Conservation (phyloP, 148 eudicot species). For the Vaccinium macrocarpon region DNA sequence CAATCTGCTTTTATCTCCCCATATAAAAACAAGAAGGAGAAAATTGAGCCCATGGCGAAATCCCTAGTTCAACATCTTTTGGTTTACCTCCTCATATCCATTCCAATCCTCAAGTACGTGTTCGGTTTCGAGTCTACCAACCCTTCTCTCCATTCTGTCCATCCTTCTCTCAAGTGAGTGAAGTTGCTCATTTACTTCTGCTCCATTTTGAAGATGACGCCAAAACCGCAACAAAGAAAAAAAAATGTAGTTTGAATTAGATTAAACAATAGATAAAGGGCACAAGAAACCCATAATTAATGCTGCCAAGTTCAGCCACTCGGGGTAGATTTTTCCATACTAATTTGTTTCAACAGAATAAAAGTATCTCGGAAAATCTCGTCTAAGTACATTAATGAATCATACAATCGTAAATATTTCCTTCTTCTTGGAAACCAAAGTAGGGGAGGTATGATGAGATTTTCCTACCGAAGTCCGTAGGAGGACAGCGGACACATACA, state of each 20-base stretch:
- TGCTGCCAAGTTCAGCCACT: background rate
- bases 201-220: background rate
- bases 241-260: background rate
- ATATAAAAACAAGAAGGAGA: background rate
- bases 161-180: background rate
- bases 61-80: background rate
- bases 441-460: background rate
- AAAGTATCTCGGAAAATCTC: background rate
- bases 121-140: background rate
- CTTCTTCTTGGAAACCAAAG: background rate
- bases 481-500: background rate
- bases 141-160: background rate
- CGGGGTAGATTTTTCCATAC: background rate
- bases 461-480: background rate
- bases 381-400: background rate
- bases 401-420: background rate
- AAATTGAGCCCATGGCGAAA: background rate
- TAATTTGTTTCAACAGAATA: background rate
- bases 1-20: background rate
- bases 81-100: background rate
- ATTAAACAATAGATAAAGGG: background rate
- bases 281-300: background rate
- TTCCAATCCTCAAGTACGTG: background rate
- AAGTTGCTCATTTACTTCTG: background rate
- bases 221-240: background rate